Evolutionary conservation across 306 rosid species (phyloP).

Genomic region (Calophaca sinica): DNA sequence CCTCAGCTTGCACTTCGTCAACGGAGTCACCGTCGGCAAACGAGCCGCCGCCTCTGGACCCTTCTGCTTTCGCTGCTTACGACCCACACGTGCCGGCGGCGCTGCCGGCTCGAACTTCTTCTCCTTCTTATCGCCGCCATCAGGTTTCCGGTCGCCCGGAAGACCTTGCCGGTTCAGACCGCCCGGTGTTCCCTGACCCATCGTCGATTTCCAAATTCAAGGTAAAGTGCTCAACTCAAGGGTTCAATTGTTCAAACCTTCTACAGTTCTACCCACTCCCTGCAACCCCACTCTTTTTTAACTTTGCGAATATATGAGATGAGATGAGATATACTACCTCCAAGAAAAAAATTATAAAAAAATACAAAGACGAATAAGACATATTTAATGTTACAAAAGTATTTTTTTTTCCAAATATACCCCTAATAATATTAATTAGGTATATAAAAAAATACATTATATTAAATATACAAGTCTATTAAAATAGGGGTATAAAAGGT

Average conservation of each 20-base stretch:
- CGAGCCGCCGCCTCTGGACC: slow-evolving; percentile 95
- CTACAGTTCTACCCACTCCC: background rate
- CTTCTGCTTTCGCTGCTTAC: slow-evolving; percentile 90
- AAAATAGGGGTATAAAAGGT: no score
- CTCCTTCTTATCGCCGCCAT: slow-evolving; percentile 82
- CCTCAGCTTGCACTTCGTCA: slow-evolving; percentile 85
- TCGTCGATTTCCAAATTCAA: slow-evolving; percentile 35
- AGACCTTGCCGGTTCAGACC: slow-evolving; percentile 81
- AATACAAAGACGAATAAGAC: no score
- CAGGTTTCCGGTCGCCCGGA: slow-evolving; percentile 79
- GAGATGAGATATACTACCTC: no score
- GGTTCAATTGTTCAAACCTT: slow-evolving; percentile 1
- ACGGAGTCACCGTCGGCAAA: slow-evolving; percentile 82
- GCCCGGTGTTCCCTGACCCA: slow-evolving; percentile 88
- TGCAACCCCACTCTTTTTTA: background rate
- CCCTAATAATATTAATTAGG: no score
- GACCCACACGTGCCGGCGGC: slow-evolving; percentile 89
- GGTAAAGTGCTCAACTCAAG: background rate
- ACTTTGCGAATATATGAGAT: no score
- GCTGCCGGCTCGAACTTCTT: slow-evolving; percentile 95
- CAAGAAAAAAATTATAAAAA: no score
- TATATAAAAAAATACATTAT: no score
- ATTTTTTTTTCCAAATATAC: no score
- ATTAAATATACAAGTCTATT: no score
- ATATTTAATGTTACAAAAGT: no score